Percentiles rank a stretch among this genome's conserved stretches.
These are phyloP conservation scores for Fomitopsis palustris DNA, from an alignment of 1,284 basidiomycete genomes.

Conservation along the genomic window DNA sequence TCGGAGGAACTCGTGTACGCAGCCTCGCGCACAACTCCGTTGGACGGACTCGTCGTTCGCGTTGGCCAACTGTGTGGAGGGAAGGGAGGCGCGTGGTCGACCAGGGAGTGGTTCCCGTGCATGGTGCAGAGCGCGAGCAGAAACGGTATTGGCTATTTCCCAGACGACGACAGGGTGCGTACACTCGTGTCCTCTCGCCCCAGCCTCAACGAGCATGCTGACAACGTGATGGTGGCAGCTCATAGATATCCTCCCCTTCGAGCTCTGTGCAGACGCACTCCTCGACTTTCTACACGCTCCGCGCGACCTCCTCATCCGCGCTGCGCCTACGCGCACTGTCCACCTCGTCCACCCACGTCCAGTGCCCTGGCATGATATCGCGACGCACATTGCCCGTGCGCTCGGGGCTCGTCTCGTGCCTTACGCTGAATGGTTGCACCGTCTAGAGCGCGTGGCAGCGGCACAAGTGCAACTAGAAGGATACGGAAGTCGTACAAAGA, in stretches of 20 bases:
- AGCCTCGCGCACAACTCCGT: conserved; percentile 13
- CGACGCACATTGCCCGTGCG: conserved; percentile 14
- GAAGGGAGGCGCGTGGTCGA: conserved; percentile 27
- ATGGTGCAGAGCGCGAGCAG: conserved; percentile 33
- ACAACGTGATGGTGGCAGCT: conserved; percentile 1
- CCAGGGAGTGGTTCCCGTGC: conserved; percentile 42
- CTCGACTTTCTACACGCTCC: conserved; percentile 5
- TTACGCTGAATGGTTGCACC: conserved; percentile 19
- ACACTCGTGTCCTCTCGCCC: conserved; percentile 19
- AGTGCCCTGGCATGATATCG: conserved; percentile 17
- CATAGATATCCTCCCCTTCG: conserved; percentile 24
- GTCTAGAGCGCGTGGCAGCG: conserved; percentile 8
- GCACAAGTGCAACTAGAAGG: not conserved
- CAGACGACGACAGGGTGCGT: conserved; percentile 19
- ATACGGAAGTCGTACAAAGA: too few species aligned
- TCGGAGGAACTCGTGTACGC: conserved; percentile 29
- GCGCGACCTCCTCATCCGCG: conserved; percentile 15
- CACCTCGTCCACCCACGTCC: conserved; percentile 29
- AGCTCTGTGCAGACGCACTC: conserved; percentile 19
- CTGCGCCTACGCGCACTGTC: conserved; percentile 14
- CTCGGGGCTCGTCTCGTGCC: conserved; percentile 20
- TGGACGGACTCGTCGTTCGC: conserved; percentile 33
- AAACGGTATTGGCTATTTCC: conserved; percentile 22
- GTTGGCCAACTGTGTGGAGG: conserved; percentile 40
- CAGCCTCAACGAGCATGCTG: not conserved